phyloP scores from a whole-genome alignment of 331 rosid species.

The Pyrus hybrid region DNA sequence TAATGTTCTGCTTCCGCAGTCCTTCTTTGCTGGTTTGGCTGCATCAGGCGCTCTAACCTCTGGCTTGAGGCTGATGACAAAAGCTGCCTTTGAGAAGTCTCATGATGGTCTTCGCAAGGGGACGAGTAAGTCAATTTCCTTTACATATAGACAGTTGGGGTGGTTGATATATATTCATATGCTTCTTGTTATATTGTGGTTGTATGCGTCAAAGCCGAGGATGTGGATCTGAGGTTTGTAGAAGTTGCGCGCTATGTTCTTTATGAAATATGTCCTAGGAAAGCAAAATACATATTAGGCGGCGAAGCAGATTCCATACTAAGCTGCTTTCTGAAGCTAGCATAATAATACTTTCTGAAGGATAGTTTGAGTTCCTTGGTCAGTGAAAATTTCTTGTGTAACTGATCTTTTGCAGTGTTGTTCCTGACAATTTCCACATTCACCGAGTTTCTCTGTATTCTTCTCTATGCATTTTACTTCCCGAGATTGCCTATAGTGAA shows the following conservation, averaged over 20 bases:
- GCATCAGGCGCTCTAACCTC: conserved; percentile 73
- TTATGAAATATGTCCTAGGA: not conserved
- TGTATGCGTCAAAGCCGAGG: not conserved
- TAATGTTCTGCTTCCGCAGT: conserved; percentile 24
- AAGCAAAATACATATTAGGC: not conserved
- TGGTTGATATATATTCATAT: not conserved
- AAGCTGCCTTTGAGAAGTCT: conserved; percentile 43
- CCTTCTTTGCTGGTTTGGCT: conserved; percentile 69
- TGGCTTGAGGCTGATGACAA: conserved; percentile 58
- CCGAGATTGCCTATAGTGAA: conserved; percentile 68
- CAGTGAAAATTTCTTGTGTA: not conserved
- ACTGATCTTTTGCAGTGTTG: conserved; percentile 43
- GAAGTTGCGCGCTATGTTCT: not conserved
- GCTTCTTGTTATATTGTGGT: not conserved
- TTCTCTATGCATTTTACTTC: conserved; percentile 59
- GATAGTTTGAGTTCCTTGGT: not conserved
- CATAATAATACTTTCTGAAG: not conserved
- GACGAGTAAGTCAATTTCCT: conserved; percentile 44
- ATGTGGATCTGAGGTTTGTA: too few species aligned
- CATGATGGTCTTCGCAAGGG: conserved; percentile 80
- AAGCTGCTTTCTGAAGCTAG: not conserved
- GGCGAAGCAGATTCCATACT: not conserved
- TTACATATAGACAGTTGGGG: not conserved
- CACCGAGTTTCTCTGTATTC: conserved; percentile 46
- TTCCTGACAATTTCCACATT: conserved; percentile 49